Percentiles rank a stretch among this genome's conserved stretches.
Conservation (phyloP, 2,329 filamentous ascomycete genomes). For the Penicillium sp. region DNA sequence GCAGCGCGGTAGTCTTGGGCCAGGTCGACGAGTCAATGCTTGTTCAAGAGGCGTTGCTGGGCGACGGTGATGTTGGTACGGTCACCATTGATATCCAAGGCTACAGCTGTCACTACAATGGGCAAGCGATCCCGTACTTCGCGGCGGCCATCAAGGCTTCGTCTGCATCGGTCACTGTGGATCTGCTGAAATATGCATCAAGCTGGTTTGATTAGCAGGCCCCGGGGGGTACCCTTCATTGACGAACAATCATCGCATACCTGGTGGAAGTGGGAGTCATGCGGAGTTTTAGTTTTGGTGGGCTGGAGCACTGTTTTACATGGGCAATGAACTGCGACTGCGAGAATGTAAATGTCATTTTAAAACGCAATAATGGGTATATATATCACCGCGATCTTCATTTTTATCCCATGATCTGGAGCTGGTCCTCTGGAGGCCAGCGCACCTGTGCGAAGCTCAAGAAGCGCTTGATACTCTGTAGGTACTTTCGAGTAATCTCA, state of each 20-base stretch:
- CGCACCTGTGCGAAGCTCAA: constrained; percentile 94
- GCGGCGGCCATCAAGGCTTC: constrained; percentile 25
- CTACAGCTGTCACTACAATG: constrained; percentile 27
- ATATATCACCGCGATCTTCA: background rate
- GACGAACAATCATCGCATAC: background rate
- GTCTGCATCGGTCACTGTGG: constrained; percentile 14
- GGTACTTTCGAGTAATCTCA: constrained; percentile 89
- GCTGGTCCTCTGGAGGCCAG: constrained; percentile 90
- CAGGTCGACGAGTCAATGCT: constrained; percentile 20
- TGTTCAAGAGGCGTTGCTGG: constrained; percentile 19
- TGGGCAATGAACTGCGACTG: background rate
- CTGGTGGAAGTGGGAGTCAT: too few relatives aligned
- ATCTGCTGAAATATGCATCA: constrained; percentile 24
- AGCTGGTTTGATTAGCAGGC: constrained; percentile 5
- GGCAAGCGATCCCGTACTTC: constrained; percentile 27
- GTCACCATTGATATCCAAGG: constrained; percentile 26
- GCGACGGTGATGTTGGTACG: constrained; percentile 14
- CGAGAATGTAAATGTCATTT: background rate
- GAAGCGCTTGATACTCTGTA: constrained; percentile 97
- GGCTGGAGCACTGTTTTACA: background rate
- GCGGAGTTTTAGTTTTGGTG: too few relatives aligned
- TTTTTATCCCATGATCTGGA: constrained; percentile 85
- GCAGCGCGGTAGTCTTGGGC: constrained; percentile 15
- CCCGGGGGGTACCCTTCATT: background rate
- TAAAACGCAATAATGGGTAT: background rate